These are phyloP conservation scores for Kregervanrija pseudodelftensis DNA, from an alignment of 805 yeast species.

Conservation along the genomic window DNA sequence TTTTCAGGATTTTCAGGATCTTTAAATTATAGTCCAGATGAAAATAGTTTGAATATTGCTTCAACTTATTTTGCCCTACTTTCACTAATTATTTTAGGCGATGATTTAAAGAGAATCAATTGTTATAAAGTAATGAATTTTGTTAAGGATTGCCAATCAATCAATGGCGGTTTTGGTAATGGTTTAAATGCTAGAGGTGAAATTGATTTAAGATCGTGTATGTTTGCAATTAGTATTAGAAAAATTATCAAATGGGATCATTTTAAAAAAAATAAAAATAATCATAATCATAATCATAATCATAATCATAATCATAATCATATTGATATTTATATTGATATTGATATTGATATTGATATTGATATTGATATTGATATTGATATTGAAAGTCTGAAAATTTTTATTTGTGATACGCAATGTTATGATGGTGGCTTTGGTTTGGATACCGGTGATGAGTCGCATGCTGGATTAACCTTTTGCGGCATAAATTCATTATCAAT, in stretches of 20 bases:
- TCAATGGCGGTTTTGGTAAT: constrained; percentile 53
- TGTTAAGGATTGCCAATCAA: constrained; percentile 53
- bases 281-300: constrained; percentile 35
- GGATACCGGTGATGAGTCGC: constrained; percentile 48
- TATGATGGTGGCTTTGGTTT: constrained; percentile 73
- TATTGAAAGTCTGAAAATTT: constrained; percentile 29
- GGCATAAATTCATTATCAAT: constrained; percentile 58
- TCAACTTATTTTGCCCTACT: constrained; percentile 73
- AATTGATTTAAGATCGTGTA: constrained; percentile 64
- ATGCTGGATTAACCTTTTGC: constrained; percentile 84
- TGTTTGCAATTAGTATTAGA: constrained; percentile 63
- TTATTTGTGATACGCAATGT: constrained; percentile 30
- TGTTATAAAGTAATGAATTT: constrained; percentile 40
- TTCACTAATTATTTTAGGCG: constrained; percentile 43
- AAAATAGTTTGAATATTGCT: constrained; percentile 53
- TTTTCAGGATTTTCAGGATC: constrained; percentile 53
- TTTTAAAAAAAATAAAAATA: constrained; percentile 24
- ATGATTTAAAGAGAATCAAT: constrained; percentile 35
- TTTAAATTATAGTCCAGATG: constrained; percentile 41
- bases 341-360: too few species aligned
- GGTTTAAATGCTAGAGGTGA: constrained; percentile 35
- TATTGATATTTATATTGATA: too few species aligned
- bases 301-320: too few species aligned
- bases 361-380: constrained; percentile 35
- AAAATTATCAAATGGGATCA: constrained; percentile 32